Percentiles rank a stretch among this genome's conserved stretches.
Evolutionary conservation across 148 eudicot genomes (phyloP).

Genomic region (Chenopodium quinoa): DNA sequence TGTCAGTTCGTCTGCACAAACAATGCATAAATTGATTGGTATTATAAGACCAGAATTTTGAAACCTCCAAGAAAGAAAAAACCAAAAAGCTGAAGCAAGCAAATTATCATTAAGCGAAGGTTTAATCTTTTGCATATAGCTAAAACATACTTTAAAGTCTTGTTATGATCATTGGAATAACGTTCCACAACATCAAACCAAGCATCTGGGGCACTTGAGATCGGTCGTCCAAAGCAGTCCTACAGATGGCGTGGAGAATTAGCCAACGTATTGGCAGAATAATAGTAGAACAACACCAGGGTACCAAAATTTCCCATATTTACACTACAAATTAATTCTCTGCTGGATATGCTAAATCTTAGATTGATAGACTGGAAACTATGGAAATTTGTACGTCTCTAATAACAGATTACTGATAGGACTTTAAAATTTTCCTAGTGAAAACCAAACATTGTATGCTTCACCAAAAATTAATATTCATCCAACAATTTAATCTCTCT

Average conservation of each 20-base stretch:
- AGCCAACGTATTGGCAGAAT: background rate
- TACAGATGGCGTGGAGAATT: constrained; percentile 5
- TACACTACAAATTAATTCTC: background rate
- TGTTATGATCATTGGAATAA: constrained; percentile 82
- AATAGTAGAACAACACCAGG: background rate
- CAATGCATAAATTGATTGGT: constrained; percentile 9
- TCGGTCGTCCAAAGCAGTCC: constrained; percentile 98
- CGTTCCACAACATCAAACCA: constrained; percentile 99
- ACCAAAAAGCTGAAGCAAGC: background rate
- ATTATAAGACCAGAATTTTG: background rate
- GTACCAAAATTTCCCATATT: background rate
- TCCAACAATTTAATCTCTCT: too few species aligned
- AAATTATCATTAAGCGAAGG: background rate
- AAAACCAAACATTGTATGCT: too few species aligned
- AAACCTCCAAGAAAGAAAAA: background rate
- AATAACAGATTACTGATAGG: too few species aligned
- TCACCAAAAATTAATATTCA: too few species aligned
- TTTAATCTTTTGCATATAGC: background rate
- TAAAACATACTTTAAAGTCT: constrained; percentile 69
- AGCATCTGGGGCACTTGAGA: constrained; percentile 96
- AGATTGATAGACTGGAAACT: background rate
- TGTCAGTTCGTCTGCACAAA: constrained; percentile 68
- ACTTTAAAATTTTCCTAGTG: too few species aligned
- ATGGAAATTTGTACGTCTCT: too few species aligned
- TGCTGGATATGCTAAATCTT: background rate